phyloP scores from a whole-genome alignment of 2,329 filamentous ascomycete species.

The Coniochaeta sp. region DNA sequence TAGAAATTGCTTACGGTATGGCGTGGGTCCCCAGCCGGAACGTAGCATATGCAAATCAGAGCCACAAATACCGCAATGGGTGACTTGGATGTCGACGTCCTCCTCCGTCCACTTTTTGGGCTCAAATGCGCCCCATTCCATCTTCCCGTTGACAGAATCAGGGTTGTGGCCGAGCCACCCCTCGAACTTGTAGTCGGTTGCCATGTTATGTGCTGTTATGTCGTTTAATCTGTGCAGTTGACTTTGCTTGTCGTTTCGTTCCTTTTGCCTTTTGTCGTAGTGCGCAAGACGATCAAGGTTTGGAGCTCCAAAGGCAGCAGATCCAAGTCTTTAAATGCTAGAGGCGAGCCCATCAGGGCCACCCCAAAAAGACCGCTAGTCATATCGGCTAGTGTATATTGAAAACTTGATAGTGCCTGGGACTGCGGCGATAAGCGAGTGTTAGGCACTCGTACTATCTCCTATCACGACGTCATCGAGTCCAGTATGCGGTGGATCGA shows the following conservation, averaged over 20 bases:
- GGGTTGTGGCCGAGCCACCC: conserved; percentile 39
- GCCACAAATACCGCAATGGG: conserved; percentile 60
- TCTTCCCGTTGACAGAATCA: conserved; percentile 38
- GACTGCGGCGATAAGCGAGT: not conserved
- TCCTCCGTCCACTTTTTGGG: conserved; percentile 59
- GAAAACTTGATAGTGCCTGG: not conserved
- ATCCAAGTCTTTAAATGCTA: not conserved
- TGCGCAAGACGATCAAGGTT: not conserved
- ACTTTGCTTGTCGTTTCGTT: not conserved
- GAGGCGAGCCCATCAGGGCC: not conserved
- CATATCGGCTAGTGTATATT: not conserved
- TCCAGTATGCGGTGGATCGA: not conserved
- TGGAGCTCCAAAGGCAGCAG: not conserved
- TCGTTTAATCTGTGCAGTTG: conserved; percentile 30
- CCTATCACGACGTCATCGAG: not conserved
- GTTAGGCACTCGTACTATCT: not conserved
- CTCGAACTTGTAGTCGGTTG: conserved; percentile 35
- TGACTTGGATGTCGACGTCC: conserved; percentile 57
- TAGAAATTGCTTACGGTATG: conserved; percentile 16
- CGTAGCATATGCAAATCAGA: conserved; percentile 52
- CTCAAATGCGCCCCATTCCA: conserved; percentile 48
- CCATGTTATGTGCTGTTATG: conserved; percentile 20
- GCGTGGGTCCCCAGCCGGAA: conserved; percentile 39
- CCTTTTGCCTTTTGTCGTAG: not conserved
- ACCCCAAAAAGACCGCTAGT: not conserved